Evolutionary conservation across 2,329 filamentous ascomycete species (phyloP).

Genomic region (Botrytis galanthina): DNA sequence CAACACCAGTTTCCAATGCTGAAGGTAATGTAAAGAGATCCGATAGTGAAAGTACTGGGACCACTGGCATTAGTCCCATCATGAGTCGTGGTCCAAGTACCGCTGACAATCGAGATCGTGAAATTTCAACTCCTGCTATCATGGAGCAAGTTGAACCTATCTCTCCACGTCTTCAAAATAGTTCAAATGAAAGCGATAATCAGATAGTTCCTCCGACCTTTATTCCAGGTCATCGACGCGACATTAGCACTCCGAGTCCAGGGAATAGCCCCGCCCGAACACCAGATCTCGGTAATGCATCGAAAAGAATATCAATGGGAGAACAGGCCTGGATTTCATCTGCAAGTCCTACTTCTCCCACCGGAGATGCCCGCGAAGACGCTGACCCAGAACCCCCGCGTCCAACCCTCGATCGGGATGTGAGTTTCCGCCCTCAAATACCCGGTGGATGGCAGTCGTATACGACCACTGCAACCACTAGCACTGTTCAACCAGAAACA

Average conservation of each 20-base stretch:
- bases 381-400: slow-evolving; percentile 23
- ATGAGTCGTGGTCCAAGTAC: slow-evolving; percentile 54
- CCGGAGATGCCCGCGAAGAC: slow-evolving; percentile 6
- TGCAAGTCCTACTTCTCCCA: slow-evolving; percentile 5
- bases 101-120: slow-evolving; percentile 39
- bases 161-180: slow-evolving; percentile 24
- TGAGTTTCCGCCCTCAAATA: slow-evolving; percentile 35
- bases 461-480: slow-evolving; percentile 29
- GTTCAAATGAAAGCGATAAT: slow-evolving; percentile 20
- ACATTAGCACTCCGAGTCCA: slow-evolving; percentile 56
- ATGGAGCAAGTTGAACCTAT: slow-evolving; percentile 47
- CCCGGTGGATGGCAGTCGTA: slow-evolving; percentile 39
- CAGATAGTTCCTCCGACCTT: slow-evolving; percentile 39
- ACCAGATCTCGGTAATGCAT: slow-evolving; percentile 48
- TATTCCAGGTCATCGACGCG: slow-evolving; percentile 54
- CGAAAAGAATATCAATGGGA: slow-evolving; percentile 41
- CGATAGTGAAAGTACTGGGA: slow-evolving; percentile 58
- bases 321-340: slow-evolving; percentile 44
- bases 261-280: slow-evolving; percentile 61
- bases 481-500: slow-evolving; percentile 20
- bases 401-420: slow-evolving; percentile 30
- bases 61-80: slow-evolving; percentile 57
- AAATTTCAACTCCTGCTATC: slow-evolving; percentile 50
- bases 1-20: slow-evolving; percentile 49
- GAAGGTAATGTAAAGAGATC: slow-evolving; percentile 53